Evolutionary conservation across 768 basidiomycete species (phyloP).

Genomic region (Tylopilus vinaceipallidus): DNA sequence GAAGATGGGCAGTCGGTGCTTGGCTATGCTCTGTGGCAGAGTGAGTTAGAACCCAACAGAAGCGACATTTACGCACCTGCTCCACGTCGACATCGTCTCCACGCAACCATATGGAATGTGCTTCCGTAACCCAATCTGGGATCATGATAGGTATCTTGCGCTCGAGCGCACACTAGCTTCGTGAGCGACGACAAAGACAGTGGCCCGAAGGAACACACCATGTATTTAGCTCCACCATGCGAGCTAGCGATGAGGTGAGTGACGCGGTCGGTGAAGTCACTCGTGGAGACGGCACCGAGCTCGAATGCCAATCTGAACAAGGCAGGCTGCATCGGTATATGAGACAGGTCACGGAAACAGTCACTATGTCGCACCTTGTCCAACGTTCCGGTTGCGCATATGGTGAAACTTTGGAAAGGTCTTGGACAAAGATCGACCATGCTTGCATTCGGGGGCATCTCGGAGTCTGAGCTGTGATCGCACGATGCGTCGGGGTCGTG

Average conservation of each 20-base stretch:
- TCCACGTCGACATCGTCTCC: slow-evolving; percentile 77
- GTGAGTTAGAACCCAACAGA: background rate
- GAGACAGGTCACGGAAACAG: slow-evolving; percentile 4
- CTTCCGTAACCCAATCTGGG: slow-evolving; percentile 74
- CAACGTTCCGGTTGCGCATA: slow-evolving; percentile 75
- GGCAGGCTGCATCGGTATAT: slow-evolving; percentile 44
- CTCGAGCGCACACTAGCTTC: slow-evolving; percentile 72
- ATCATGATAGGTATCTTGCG: slow-evolving; percentile 76
- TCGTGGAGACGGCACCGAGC: slow-evolving; percentile 70
- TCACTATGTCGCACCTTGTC: slow-evolving; percentile 61
- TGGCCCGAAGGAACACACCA: slow-evolving; percentile 40
- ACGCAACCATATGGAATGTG: slow-evolving; percentile 69
- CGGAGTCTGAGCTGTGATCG: slow-evolving; percentile 49
- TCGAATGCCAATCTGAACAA: slow-evolving; percentile 76
- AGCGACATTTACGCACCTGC: slow-evolving; percentile 43
- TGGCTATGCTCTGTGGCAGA: slow-evolving; percentile 47
- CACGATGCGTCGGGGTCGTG: slow-evolving; percentile 28
- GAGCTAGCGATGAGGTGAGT: slow-evolving; percentile 83
- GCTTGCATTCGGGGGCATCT: slow-evolving; percentile 44
- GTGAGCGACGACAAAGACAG: background rate
- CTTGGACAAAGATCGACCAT: slow-evolving; percentile 54
- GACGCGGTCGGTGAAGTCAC: slow-evolving; percentile 79
- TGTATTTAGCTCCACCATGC: slow-evolving; percentile 86
- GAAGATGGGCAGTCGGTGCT: slow-evolving; percentile 73
- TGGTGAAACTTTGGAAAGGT: slow-evolving; percentile 60